A percentile compares a stretch with the other conserved stretches of the same genome.
phyloP scores from a whole-genome alignment of 1,284 basidiomycete genomes.

The Malassezia nana region DNA sequence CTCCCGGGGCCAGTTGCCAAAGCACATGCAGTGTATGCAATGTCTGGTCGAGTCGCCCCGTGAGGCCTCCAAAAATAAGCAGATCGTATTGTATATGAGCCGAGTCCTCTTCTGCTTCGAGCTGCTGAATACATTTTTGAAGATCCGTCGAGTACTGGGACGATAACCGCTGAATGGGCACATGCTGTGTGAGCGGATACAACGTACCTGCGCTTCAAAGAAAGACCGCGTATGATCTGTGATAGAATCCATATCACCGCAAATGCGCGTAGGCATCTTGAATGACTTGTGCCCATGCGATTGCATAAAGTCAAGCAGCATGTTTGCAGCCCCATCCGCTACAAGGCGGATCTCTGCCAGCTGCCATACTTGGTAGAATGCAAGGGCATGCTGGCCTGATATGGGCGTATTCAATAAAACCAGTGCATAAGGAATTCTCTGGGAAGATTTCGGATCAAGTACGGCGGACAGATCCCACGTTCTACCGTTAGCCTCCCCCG shows the following conservation, averaged over 20 bases:
- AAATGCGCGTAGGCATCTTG: slow-evolving; percentile 63
- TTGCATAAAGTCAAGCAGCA: slow-evolving; percentile 60
- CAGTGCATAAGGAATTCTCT: slow-evolving; percentile 8
- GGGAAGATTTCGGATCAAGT: background rate
- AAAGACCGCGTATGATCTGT: slow-evolving; percentile 61
- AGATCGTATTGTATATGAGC: slow-evolving; percentile 47
- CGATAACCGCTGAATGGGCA: slow-evolving; percentile 59
- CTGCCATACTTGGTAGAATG: slow-evolving; percentile 11
- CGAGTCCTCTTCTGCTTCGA: slow-evolving; percentile 54
- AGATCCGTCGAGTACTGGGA: slow-evolving; percentile 83
- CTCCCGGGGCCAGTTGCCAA: slow-evolving; percentile 60
- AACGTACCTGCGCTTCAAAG: slow-evolving; percentile 52
- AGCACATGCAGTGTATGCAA: slow-evolving; percentile 77
- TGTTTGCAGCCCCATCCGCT: slow-evolving; percentile 87
- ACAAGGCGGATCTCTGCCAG: slow-evolving; percentile 52
- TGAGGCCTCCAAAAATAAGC: slow-evolving; percentile 74
- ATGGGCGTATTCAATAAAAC: slow-evolving; percentile 20
- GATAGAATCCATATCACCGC: slow-evolving; percentile 83
- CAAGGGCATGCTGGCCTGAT: background rate
- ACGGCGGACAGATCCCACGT: background rate
- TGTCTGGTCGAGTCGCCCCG: slow-evolving; percentile 87
- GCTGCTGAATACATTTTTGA: slow-evolving; percentile 71
- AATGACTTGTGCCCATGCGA: slow-evolving; percentile 19
- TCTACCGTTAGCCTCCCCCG: background rate
- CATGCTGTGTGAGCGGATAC: slow-evolving; percentile 55